These are phyloP conservation scores for Vanderwaltozyma polyspora DNA, from an alignment of 805 yeast species.

Conservation along the genomic window DNA sequence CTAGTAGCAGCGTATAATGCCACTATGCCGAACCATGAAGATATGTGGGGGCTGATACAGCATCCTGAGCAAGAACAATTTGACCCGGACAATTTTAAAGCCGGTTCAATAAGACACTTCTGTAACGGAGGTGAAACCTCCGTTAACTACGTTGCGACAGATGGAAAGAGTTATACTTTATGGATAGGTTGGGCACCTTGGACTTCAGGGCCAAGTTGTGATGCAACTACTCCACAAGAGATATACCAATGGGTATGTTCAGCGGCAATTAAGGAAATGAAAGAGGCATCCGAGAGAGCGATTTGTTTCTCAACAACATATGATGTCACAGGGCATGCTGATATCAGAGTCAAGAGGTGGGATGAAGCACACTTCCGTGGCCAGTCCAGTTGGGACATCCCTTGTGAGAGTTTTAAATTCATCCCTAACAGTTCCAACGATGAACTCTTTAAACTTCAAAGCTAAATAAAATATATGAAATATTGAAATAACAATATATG, in stretches of 20 bases:
- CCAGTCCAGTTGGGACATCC: background rate
- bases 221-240: background rate
- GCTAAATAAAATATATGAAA: no score
- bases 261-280: conserved; percentile 1
- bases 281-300: background rate
- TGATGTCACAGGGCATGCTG: background rate
- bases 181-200: background rate
- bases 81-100: no score
- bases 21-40: no score
- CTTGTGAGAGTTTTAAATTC: conserved; percentile 1
- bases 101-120: no score
- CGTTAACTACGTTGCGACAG: background rate
- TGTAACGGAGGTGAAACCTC: background rate
- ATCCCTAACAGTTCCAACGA: no score
- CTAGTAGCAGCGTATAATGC: no score
- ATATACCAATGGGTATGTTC: background rate
- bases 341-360: conserved; percentile 1
- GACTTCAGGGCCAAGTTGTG: background rate
- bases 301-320: conserved; percentile 1
- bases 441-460: no score
- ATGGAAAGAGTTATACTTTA: background rate
- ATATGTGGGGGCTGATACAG: no score
- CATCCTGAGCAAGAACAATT: no score
- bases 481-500: no score
- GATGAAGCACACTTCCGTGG: background rate